Evolutionary conservation across 345 rosid genomes (phyloP).

Genomic region (Citrus maxima): DNA sequence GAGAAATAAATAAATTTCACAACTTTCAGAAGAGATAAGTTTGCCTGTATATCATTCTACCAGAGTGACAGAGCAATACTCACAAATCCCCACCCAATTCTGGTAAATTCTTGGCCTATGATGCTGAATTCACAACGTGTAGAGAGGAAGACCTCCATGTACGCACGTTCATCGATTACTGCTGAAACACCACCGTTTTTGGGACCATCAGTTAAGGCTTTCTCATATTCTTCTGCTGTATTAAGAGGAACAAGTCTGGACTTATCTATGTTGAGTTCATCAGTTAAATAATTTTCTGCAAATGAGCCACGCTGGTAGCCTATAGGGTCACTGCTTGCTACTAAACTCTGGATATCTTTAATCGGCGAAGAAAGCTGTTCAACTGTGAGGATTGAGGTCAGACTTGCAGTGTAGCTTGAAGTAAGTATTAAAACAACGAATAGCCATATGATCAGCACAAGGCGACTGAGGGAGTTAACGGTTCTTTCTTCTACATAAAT

Average conservation of each 20-base stretch:
- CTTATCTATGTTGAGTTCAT: neutral
- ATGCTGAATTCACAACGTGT: constrained; percentile 6
- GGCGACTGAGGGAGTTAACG: neutral
- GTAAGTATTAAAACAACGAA: constrained; percentile 21
- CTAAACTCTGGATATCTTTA: neutral
- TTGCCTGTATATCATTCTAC: neutral
- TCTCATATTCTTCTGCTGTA: constrained; percentile 4
- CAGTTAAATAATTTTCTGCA: constrained; percentile 4
- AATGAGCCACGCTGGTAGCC: constrained; percentile 20
- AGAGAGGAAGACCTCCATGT: constrained; percentile 18
- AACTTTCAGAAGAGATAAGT: neutral
- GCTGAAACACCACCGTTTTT: constrained; percentile 15
- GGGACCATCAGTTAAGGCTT: constrained; percentile 10
- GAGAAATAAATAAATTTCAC: neutral
- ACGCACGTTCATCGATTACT: constrained; percentile 17
- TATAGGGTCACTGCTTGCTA: neutral
- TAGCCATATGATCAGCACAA: constrained; percentile 20
- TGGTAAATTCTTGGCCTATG: constrained; percentile 21
- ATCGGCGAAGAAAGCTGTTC: constrained; percentile 15
- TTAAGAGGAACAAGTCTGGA: constrained; percentile 15
- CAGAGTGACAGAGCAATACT: neutral
- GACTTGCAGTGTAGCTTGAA: constrained; percentile 29
- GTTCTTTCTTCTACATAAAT: constrained; percentile 9
- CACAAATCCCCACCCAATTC: constrained; percentile 18
- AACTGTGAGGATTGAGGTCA: constrained; percentile 21